These are phyloP conservation scores for Mycosarcoma mackinlayi DNA, from an alignment of 1,284 basidiomycete genomes.

Conservation along the genomic window DNA sequence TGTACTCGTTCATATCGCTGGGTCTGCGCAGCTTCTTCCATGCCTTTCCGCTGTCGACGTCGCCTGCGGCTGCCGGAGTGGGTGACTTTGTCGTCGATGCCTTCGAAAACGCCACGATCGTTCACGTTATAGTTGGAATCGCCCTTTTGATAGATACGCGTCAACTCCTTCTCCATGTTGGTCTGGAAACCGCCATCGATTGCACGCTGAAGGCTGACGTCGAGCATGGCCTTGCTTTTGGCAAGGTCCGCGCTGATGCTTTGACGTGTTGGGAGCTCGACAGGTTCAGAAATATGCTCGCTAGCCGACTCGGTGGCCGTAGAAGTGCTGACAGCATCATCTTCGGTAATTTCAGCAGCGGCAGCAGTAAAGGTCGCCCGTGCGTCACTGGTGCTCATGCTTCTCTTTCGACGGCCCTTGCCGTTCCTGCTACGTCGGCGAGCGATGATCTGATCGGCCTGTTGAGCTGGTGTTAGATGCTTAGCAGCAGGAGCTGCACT, in stretches of 20 bases:
- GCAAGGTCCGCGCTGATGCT: constrained; percentile 57
- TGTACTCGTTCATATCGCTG: constrained; percentile 95
- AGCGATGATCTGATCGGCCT: constrained; percentile 61
- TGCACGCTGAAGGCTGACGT: constrained; percentile 53
- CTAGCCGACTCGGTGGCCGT: constrained; percentile 7
- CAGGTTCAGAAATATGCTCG: constrained; percentile 24
- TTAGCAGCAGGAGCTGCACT: constrained; percentile 6
- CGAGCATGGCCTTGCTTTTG: constrained; percentile 53
- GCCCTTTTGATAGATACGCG: constrained; percentile 57
- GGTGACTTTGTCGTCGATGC: constrained; percentile 71
- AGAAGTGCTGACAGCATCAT: constrained; percentile 12
- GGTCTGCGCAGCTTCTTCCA: constrained; percentile 88
- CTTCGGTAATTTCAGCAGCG: constrained; percentile 3
- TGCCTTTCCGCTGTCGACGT: constrained; percentile 82
- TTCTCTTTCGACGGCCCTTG: constrained; percentile 42
- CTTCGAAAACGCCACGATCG: constrained; percentile 60
- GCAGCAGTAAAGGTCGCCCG: constrained; percentile 39
- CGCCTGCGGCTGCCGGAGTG: constrained; percentile 79
- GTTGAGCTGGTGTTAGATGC: constrained; percentile 54
- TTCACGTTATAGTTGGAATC: constrained; percentile 71
- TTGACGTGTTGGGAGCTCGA: constrained; percentile 43
- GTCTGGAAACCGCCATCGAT: constrained; percentile 56
- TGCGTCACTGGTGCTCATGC: constrained; percentile 57
- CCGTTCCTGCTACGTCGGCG: constrained; percentile 58
- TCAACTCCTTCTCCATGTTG: constrained; percentile 58